A percentile compares a stretch with the other conserved stretches of the same genome.
Conservation (phyloP, 345 rosid genomes). For the Mangifera indica region DNA sequence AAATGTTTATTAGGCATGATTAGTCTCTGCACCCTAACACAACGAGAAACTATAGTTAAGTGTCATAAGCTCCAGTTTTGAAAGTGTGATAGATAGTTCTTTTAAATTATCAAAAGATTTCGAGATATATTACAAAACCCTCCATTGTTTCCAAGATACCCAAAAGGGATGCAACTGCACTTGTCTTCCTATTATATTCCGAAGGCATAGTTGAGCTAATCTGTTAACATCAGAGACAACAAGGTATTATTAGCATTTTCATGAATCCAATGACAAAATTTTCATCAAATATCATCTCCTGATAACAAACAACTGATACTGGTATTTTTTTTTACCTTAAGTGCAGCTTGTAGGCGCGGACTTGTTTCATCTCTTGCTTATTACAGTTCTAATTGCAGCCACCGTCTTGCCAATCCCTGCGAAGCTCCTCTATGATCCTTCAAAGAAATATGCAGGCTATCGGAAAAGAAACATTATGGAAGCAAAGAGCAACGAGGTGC, state of each 20-base stretch:
- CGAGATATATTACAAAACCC: too few relatives aligned
- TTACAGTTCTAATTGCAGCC: not conserved
- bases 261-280: not conserved
- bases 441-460: slow-evolving; percentile 53
- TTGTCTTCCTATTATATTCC: slow-evolving; percentile 20
- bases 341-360: not conserved
- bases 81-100: too few relatives aligned
- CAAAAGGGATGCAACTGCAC: slow-evolving; percentile 1
- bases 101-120: too few relatives aligned
- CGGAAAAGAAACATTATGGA: slow-evolving; percentile 40
- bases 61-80: too few relatives aligned
- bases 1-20: too few relatives aligned
- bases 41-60: too few relatives aligned
- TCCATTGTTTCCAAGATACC: slow-evolving; percentile 14
- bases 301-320: not conserved
- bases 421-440: slow-evolving; percentile 43
- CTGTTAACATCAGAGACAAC: not conserved
- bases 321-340: not conserved
- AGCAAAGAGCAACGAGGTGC: slow-evolving; percentile 40
- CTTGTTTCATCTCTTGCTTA: not conserved
- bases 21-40: too few relatives aligned
- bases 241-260: slow-evolving; percentile 4
- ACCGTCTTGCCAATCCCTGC: slow-evolving; percentile 13
- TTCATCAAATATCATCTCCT: not conserved
- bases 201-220: slow-evolving; percentile 19